phyloP scores from a whole-genome alignment of 2,329 filamentous ascomycete genomes.

The Fusarium sp. region DNA sequence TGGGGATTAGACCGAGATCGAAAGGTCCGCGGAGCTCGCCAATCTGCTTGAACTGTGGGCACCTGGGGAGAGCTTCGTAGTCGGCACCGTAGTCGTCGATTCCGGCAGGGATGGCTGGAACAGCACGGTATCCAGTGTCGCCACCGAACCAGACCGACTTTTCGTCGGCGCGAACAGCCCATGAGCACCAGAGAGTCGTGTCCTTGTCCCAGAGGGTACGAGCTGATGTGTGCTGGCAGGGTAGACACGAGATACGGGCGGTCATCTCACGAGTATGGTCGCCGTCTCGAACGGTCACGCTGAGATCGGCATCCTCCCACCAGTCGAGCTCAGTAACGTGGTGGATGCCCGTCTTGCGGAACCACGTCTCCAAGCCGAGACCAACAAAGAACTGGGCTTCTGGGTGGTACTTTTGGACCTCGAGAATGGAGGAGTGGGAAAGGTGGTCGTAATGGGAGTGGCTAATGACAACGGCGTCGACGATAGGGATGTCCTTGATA shows the following conservation, averaged over 20 bases:
- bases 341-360: slow-evolving; percentile 74
- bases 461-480: slow-evolving; percentile 84
- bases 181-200: slow-evolving; percentile 88
- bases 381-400: slow-evolving; percentile 90
- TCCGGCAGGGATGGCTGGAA: slow-evolving; percentile 71
- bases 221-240: slow-evolving; percentile 85
- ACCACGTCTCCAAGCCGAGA: slow-evolving; percentile 86
- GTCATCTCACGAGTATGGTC: slow-evolving; percentile 62
- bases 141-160: slow-evolving; percentile 90
- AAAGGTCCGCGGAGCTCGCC: slow-evolving; percentile 85
- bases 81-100: slow-evolving; percentile 78
- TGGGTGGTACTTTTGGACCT: slow-evolving; percentile 78
- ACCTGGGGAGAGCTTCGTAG: slow-evolving; percentile 75
- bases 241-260: slow-evolving; percentile 81
- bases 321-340: slow-evolving; percentile 93
- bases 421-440: slow-evolving; percentile 78
- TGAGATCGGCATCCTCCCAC: slow-evolving; percentile 89
- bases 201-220: slow-evolving; percentile 76
- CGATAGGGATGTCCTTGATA: slow-evolving; percentile 79
- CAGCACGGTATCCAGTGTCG: slow-evolving; percentile 89
- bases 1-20: slow-evolving; percentile 91
- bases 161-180: slow-evolving; percentile 79
- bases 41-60: slow-evolving; percentile 88
- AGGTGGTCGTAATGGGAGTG: slow-evolving; percentile 97
- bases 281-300: slow-evolving; percentile 57